Evolutionary conservation across 1,284 basidiomycete species (phyloP), one percentile per base, ranked within the genome.

Genomic region (Bondarzewia mesenterica): DNA sequence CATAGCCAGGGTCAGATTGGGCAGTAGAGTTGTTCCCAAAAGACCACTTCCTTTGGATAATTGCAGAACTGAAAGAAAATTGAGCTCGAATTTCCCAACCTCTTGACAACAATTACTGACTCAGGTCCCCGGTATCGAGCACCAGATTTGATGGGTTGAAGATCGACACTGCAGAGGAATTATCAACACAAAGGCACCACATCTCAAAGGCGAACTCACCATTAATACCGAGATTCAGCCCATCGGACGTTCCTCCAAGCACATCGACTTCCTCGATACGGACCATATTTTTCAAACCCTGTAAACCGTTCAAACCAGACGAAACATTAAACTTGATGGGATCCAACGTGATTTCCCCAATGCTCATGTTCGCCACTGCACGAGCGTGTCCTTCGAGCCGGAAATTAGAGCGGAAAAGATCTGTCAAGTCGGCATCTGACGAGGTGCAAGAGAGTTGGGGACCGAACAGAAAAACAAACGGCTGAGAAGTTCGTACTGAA

Each of bases 271-370:
- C 66, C 41, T 74, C 67, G 53, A 90, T 85, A 10, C 68, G 67
- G 2, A 78, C 80, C 57, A 75, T 68, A 4, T 72, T 73, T 39
- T 77, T 73, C 44, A 89, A 62, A 7, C 86, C 85, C 52, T 73
- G 71, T 15, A 90, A 62, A 44, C 87, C 88, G 21, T 71, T 63
- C 44, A 90, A 65, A 23, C 70, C 73, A 6, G 81, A 82, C n/a
- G 80, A 69, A 7, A 89, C 86, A 54, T 86, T 80, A 60, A 90
- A 84, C 54, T 77, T 77, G 61, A 90, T 89, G 2, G 82, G 75
- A 58, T 85, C 72, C n/a, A 90, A 71, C 16, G 77, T 78, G 47
- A 90, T 77, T 56, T 72, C 64, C 37, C 87, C 88, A 48, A 90
- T 70, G 56, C 78, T 82, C 56, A 77, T 77, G 57, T 78, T 80